Evolutionary conservation across 306 rosid species (phyloP), one percentile per base, ranked within the genome.

Genomic region (Cucurbita pepo): DNA sequence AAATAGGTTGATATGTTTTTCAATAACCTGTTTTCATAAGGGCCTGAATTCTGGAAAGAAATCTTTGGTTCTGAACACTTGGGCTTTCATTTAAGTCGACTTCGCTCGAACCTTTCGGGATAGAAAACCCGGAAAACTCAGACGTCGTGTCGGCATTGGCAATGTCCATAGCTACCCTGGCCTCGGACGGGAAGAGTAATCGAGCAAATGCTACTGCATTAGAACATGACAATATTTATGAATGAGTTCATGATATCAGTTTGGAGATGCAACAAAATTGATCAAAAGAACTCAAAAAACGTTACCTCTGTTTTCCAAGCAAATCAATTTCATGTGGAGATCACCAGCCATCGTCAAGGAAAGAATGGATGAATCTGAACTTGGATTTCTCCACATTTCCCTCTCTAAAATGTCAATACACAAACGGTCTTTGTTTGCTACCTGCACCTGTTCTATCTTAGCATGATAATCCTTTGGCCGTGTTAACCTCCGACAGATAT

Each of bases 11-110:
- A 15, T 51, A 5, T 51, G 55, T 51, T 51, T 15, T 51, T 51
- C 54, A 16, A 25, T 50, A 76, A 84, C 88, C 88, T 79, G 88
- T 84, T 77, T 84, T 84, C 76, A 71, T 38, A 34, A 84, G 83
- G 56, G 88, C 71, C 52, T 79, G 78, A 81, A 84, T 69, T 74
- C 88, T 84, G 78, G 83, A 69, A 52, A 36, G 78, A 59, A 81
- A 82, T 73, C 88, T 77, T 48, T 79, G 74, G 62, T 74, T 81
- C 85, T 73, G 88, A 74, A 70, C 75, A 18, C 53, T 71, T 16
- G 88, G 88, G 6, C 83, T 84, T 76, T 84, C 88, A 48, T 84
- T 84, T 64, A 84, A 74, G 76, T 84, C 83, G 74, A 84, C 88
- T 63, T 84, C 88, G 73, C 82, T 79, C 64, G 85, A 71, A 6